Evolutionary conservation across 73 alveolate species (phyloP).

Genomic region (Paramecium sonneborni): DNA sequence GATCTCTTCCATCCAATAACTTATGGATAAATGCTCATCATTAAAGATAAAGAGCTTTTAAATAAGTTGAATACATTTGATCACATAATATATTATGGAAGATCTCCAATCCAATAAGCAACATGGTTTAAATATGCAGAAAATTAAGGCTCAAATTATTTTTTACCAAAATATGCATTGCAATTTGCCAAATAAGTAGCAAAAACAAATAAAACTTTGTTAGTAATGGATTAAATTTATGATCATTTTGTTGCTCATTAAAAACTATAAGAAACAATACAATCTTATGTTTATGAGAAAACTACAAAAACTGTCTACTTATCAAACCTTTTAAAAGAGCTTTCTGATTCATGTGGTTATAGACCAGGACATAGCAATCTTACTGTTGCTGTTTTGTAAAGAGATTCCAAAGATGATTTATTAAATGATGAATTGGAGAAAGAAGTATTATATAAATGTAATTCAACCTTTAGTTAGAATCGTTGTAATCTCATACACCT

Average conservation of each 20-base stretch:
- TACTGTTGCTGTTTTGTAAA: not conserved
- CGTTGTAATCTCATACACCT: not conserved
- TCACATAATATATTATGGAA: not conserved
- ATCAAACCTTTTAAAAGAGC: not conserved
- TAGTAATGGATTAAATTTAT: not conserved
- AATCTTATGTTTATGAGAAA: not conserved
- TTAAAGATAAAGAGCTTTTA: not conserved
- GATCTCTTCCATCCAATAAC: constrained; percentile 49
- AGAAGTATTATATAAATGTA: constrained; percentile 2
- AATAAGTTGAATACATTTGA: not conserved
- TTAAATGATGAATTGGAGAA: not conserved
- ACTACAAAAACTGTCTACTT: constrained; percentile 12
- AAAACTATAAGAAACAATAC: constrained; percentile 19
- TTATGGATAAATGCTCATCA: not conserved
- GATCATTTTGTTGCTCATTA: constrained; percentile 34
- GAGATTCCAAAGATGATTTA: not conserved
- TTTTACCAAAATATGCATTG: constrained; percentile 12
- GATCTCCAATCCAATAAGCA: not conserved
- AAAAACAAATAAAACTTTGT: not conserved
- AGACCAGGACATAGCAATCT: not conserved
- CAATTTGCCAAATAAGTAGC: not conserved
- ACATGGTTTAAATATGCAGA: not conserved
- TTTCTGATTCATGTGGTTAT: constrained; percentile 19
- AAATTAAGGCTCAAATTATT: not conserved
- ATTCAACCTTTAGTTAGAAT: not conserved